Evolutionary conservation across 2,329 filamentous ascomycete species (phyloP).

Genomic region (Neofusicoccum parvum): DNA sequence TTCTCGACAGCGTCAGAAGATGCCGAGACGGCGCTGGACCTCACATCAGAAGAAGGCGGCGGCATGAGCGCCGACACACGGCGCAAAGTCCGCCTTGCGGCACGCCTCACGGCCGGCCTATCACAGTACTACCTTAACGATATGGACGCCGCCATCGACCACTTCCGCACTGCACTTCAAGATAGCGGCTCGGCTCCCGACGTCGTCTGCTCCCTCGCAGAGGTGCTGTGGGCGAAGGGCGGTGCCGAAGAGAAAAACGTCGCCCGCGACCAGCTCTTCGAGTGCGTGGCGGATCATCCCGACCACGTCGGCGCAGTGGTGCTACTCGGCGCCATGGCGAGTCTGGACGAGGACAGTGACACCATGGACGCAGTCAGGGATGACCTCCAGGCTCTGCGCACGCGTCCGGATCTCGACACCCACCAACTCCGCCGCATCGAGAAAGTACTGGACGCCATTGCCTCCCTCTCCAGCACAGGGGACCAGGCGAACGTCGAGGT

Average conservation of each 20-base stretch:
- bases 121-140: conserved; percentile 73
- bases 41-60: conserved; percentile 71
- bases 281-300: conserved; percentile 72
- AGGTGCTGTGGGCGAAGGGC: conserved; percentile 91
- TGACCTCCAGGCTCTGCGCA: conserved; percentile 74
- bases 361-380: conserved; percentile 77
- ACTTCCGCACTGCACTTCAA: conserved; percentile 77
- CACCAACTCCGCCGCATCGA: conserved; percentile 70
- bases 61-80: conserved; percentile 67
- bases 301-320: conserved; percentile 79
- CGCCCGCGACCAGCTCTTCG: conserved; percentile 78
- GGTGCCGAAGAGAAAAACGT: conserved; percentile 71
- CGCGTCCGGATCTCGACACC: conserved; percentile 63
- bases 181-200: conserved; percentile 79
- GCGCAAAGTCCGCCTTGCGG: conserved; percentile 74
- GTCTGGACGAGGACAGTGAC: conserved; percentile 77
- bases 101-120: conserved; percentile 82
- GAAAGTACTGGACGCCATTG: conserved; percentile 74
- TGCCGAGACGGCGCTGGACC: conserved; percentile 76
- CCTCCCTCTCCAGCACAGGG: conserved; percentile 40
- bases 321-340: conserved; percentile 79
- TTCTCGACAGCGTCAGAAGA: conserved; percentile 74
- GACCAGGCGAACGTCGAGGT: conserved; percentile 38
- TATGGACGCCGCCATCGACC: conserved; percentile 70
- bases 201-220: conserved; percentile 81